These are phyloP conservation scores for Moniliella sp. DNA, from an alignment of 1,284 basidiomycete genomes.

Conservation along the genomic window DNA sequence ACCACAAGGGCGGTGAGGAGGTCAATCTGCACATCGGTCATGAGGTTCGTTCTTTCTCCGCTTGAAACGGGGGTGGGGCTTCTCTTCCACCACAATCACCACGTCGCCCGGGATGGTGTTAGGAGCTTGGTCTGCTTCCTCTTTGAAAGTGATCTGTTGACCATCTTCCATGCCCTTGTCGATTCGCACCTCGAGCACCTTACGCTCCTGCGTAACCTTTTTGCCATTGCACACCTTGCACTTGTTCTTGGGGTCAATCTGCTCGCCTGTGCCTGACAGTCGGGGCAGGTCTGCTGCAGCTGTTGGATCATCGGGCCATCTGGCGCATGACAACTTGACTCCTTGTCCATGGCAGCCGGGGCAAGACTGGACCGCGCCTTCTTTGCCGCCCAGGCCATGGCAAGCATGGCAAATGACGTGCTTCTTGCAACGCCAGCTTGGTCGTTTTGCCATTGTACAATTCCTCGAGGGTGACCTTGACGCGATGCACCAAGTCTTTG, in stretches of 20 bases:
- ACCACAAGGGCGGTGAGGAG: conserved; percentile 80
- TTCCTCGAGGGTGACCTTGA: conserved; percentile 85
- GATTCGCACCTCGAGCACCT: conserved; percentile 93
- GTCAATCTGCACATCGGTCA: conserved; percentile 69
- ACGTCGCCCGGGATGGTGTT: conserved; percentile 79
- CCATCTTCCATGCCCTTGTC: conserved; percentile 99
- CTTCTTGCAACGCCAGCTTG: conserved; percentile 84
- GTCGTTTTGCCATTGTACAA: conserved; percentile 95
- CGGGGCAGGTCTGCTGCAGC: conserved; percentile 84
- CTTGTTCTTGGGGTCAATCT: conserved; percentile 78
- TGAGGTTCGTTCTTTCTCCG: conserved; percentile 78
- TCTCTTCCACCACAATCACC: conserved; percentile 88
- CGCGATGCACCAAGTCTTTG: conserved; percentile 91
- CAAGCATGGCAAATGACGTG: conserved; percentile 83
- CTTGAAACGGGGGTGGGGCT: conserved; percentile 72
- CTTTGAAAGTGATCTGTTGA: conserved; percentile 77
- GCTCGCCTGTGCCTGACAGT: conserved; percentile 76
- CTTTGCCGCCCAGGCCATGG: conserved; percentile 88
- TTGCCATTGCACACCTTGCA: conserved; percentile 86
- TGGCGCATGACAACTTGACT: conserved; percentile 76
- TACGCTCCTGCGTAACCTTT: conserved; percentile 83
- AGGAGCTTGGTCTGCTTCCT: conserved; percentile 90
- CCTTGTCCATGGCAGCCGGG: conserved; percentile 66
- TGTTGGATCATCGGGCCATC: conserved; percentile 99
- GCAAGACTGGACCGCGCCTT: conserved; percentile 72